Evolutionary conservation across 257 asterid genomes (phyloP), one percentile per base, ranked within the genome.

Genomic region (Dorcoceras hygrometricum): DNA sequence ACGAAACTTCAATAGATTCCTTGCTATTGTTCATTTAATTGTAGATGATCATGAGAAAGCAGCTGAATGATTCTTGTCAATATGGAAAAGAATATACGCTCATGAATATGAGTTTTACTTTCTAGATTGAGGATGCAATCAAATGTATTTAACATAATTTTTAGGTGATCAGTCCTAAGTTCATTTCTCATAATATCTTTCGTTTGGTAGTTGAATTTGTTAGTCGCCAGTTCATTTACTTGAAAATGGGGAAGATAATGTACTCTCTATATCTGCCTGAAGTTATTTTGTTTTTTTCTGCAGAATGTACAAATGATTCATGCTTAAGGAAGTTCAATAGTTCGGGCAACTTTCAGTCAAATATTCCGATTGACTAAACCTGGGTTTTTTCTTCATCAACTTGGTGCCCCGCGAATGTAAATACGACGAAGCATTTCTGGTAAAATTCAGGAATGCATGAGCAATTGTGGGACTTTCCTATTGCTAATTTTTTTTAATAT

Each of bases 261-360:
- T 34, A 4, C 20, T 51, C 11, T 32, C 36, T 19, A 46, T 64
- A 18, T 24, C 14, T 29, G 29, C 46, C 23, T 11, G 48, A 24
- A 50, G 22, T 10, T 2, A 12, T 51, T 28, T 23, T 29, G 22
- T 66, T 18, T 8, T 66, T 54, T n/a, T n/a, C n/a, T 29, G 71
- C 71, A 66, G 71, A 66, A 53, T 31, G 51, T 66, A 53, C 71
- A 66, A 24, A 66, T 66, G 71, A 66, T 66, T 54, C 71, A 54
- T 50, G 71, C 71, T 50, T 66, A 50, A 66, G 54, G 54, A 46
- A 4, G 20, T 46, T 46, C 22, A 18, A 4, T 46, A 16, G 8
- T 46, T 46, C 18, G 8, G 54, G 20, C 1, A 4, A 3, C 16
- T 16, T 46, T 46, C 53, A 46, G 54, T 18, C 7, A 46, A 46